Evolutionary conservation across 2,329 filamentous ascomycete species (phyloP).

Genomic region (Ramularia endophylla): DNA sequence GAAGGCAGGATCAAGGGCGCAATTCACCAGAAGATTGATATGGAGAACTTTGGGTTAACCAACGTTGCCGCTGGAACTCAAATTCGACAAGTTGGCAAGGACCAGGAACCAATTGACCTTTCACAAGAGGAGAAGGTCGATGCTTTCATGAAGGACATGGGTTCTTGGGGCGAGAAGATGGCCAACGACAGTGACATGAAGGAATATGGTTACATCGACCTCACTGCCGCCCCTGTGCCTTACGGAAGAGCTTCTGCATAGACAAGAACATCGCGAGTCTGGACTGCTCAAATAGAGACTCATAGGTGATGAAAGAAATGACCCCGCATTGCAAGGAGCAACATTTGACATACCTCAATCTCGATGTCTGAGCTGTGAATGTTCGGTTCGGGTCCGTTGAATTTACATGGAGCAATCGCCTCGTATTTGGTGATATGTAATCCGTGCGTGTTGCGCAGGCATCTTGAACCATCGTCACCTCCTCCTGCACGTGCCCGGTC

Average conservation of each 20-base stretch:
- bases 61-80: constrained; percentile 45
- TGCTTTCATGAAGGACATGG: constrained; percentile 45
- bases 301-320: background rate
- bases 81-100: constrained; percentile 49
- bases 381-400: too few species aligned
- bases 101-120: constrained; percentile 49
- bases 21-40: constrained; percentile 39
- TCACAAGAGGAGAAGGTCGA: constrained; percentile 44
- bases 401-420: too few species aligned
- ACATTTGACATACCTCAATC: too few species aligned
- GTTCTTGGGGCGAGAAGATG: constrained; percentile 32
- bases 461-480: too few species aligned
- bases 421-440: too few species aligned
- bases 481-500: too few species aligned
- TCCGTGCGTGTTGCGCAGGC: too few species aligned
- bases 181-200: constrained; percentile 18
- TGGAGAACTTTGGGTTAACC: constrained; percentile 48
- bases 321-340: too few species aligned
- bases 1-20: constrained; percentile 43
- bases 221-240: constrained; percentile 33
- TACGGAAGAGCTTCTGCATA: constrained; percentile 29
- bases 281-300: background rate
- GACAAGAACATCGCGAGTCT: background rate
- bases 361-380: too few species aligned
- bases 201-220: constrained; percentile 32